These are phyloP conservation scores for Oryza glumipatula DNA, from an alignment of 176 grass and related monocot genomes.

Conservation along the genomic window DNA sequence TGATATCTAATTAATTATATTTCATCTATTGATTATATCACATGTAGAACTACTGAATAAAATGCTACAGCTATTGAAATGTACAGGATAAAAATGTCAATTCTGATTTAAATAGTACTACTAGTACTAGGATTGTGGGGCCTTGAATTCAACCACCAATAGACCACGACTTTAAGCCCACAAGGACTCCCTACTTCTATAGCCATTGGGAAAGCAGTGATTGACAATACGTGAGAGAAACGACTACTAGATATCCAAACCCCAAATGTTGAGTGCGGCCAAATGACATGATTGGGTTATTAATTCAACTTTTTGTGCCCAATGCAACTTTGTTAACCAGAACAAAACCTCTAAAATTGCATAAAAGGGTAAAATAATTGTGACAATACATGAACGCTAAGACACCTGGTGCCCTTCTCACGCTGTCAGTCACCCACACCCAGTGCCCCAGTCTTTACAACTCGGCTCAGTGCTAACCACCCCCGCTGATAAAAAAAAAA, in stretches of 20 bases:
- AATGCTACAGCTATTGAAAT: not conserved
- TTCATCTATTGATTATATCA: not conserved
- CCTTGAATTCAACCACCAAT: not conserved
- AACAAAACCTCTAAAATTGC: not conserved
- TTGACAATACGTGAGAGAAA: not conserved
- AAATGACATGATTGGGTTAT: conserved; percentile 11
- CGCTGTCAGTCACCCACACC: not conserved
- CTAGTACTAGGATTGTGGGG: not conserved
- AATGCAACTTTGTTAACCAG: not conserved
- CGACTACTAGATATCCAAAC: not conserved
- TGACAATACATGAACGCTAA: not conserved
- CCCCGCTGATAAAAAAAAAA: not conserved
- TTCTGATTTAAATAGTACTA: not conserved
- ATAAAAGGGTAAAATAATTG: not conserved
- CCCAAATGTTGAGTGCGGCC: not conserved
- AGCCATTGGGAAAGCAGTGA: not conserved
- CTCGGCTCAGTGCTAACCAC: not conserved
- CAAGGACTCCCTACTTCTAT: not conserved
- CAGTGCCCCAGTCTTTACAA: not conserved
- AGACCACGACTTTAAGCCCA: not conserved
- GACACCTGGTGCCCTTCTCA: not conserved
- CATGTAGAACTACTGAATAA: not conserved
- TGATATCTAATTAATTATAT: not conserved
- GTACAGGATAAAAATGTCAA: not conserved
- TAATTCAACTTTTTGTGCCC: not conserved